These are phyloP conservation scores for Cladobotryum protrusum DNA, from an alignment of 2,329 filamentous ascomycete species.

Conservation along the genomic window DNA sequence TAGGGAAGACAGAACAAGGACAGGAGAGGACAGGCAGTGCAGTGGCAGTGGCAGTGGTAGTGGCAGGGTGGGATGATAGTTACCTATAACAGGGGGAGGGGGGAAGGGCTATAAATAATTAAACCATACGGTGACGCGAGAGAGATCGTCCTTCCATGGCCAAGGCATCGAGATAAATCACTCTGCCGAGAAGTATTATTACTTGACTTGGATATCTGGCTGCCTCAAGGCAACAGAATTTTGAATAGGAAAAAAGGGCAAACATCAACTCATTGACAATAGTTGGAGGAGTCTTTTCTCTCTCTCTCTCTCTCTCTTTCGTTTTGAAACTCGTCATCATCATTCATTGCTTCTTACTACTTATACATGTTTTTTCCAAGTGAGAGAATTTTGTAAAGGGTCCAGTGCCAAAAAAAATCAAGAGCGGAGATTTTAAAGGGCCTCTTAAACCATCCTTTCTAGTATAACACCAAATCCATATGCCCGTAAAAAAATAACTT, in stretches of 20 bases:
- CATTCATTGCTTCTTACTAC: neutral
- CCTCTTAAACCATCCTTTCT: slow-evolving; percentile 23
- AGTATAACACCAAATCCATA: slow-evolving; percentile 43
- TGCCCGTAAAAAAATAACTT: slow-evolving; percentile 28
- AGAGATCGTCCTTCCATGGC: too few species aligned
- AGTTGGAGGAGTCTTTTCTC: neutral
- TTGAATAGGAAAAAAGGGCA: too few species aligned
- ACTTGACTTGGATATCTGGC: too few species aligned
- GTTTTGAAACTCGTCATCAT: slow-evolving; percentile 5
- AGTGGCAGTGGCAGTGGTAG: too few species aligned
- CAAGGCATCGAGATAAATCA: slow-evolving; percentile 3
- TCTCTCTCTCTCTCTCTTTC: too few species aligned
- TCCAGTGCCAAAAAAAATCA: slow-evolving; percentile 18
- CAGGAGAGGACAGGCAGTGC: too few species aligned
- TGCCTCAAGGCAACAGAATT: slow-evolving; percentile 8
- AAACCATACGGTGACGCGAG: too few species aligned
- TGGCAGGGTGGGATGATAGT: too few species aligned
- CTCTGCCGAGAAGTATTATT: neutral
- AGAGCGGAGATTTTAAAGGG: slow-evolving; percentile 29
- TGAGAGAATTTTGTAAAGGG: slow-evolving; percentile 1
- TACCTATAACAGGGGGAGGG: too few species aligned
- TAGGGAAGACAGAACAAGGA: too few species aligned
- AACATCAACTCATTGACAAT: neutral
- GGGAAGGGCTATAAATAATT: too few species aligned
- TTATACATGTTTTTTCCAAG: slow-evolving; percentile 1